Base-by-base conservation (phyloP, 202 grass and related monocot species). In the Musa balbisiana region DNA sequence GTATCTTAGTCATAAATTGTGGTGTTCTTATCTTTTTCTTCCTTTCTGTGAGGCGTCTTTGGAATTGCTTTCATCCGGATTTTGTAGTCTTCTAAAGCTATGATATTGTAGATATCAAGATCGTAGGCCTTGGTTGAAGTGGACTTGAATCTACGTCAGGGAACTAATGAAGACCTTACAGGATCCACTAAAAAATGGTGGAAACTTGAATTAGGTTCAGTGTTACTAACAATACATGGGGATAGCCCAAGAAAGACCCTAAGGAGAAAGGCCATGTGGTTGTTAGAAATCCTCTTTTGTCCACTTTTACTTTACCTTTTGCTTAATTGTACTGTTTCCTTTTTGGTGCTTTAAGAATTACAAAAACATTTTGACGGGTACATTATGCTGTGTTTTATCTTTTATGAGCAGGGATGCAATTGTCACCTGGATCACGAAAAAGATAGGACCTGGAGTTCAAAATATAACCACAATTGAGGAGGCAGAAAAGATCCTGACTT, bases 361-460 rank as follows among this genome's bases (percentile, higher is more conserved):
- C 33, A 43, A 43, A 43, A 43, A 43, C 33, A 43, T 43, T 43
- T 70, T 49, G 19, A 25, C 8, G 51, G 10, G 10, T 55, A 74
- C 27, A 22, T 58, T 2, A 12, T 33, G 9, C 6, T 21, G 26
- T 62, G 78, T 8, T 11, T 2, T 55, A 22, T 29, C 3, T 14
- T 79, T 83, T 23, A 16, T 52, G 19, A 65, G 43, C 62, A 92
- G 87, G 83, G 88, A 91, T 9, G 89, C 86, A 64, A 91, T 97
- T 8, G 83, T 97, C 11, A 84, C 78, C 2, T 97, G 94, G 94
- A 83, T 97, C 82, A 84, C 78, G 78, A 97, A 97, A 86, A 97
- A 93, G 89, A 86, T 97, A 53, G 90, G 88, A 51, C 90, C 94
- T 20, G 88, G 83, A 27, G 84, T 97, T 69, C 81, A 91, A 15